Percentiles rank a stretch among this genome's conserved stretches.
Evolutionary conservation across 2,329 filamentous ascomycete species (phyloP).

Genomic region (Arthroderma sp.): DNA sequence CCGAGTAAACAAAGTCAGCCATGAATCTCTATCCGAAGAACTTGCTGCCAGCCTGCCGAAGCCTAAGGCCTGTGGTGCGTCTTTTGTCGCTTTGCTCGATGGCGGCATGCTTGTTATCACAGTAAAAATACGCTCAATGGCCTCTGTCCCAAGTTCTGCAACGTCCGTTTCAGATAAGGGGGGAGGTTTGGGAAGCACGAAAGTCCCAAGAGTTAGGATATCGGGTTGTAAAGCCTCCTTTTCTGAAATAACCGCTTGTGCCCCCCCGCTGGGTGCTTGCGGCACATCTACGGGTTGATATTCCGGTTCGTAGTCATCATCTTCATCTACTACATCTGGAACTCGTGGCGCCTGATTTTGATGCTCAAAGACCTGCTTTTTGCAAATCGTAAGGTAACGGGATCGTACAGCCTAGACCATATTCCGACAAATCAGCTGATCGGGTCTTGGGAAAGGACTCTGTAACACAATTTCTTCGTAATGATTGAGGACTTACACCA

Average conservation of each 20-base stretch:
- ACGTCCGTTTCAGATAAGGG: slow-evolving; percentile 59
- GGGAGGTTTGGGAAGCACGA: slow-evolving; percentile 65
- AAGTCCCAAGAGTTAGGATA: slow-evolving; percentile 53
- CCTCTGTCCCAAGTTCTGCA: slow-evolving; percentile 59
- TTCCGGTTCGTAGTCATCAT: slow-evolving; percentile 88
- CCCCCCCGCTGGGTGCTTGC: slow-evolving; percentile 21
- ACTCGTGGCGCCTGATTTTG: slow-evolving; percentile 17
- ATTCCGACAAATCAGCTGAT: neutral
- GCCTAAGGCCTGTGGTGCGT: slow-evolving; percentile 41
- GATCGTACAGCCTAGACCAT: slow-evolving; percentile 23
- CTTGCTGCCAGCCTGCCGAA: slow-evolving; percentile 75
- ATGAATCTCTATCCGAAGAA: slow-evolving; percentile 73
- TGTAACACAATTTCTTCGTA: neutral
- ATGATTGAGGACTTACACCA: slow-evolving; percentile 38
- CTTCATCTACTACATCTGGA: slow-evolving; percentile 45
- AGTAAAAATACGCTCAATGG: slow-evolving; percentile 63
- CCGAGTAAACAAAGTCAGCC: slow-evolving; percentile 76
- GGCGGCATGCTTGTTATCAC: slow-evolving; percentile 65
- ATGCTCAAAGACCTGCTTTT: slow-evolving; percentile 20
- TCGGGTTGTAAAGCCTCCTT: slow-evolving; percentile 55
- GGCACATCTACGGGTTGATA: slow-evolving; percentile 55
- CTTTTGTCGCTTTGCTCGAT: slow-evolving; percentile 40
- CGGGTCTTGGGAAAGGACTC: neutral
- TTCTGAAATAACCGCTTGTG: slow-evolving; percentile 65
- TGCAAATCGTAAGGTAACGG: slow-evolving; percentile 25